Conservation (phyloP, 192 early-diverging fungal genomes). For the Coemansia sp. region DNA sequence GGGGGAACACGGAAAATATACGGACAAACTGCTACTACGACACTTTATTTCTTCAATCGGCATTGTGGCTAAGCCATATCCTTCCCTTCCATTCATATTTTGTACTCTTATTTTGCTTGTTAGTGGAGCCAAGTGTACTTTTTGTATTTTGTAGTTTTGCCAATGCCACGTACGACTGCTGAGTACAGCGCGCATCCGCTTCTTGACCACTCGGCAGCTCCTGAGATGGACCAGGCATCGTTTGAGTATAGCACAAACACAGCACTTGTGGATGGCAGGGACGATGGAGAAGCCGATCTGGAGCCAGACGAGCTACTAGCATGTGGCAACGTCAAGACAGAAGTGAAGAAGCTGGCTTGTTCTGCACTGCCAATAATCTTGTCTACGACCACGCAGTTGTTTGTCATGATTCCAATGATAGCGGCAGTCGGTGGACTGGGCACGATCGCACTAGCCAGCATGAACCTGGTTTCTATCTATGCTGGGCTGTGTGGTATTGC, state of each 20-base stretch:
- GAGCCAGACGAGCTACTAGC: slow-evolving; percentile 10
- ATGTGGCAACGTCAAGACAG: slow-evolving; percentile 11
- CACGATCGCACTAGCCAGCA: slow-evolving; percentile 63
- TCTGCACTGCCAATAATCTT: slow-evolving; percentile 43
- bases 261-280: not conserved
- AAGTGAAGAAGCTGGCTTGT: slow-evolving; percentile 17
- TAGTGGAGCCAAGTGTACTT: not conserved
- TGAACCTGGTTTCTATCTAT: slow-evolving; percentile 72
- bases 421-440: slow-evolving; percentile 62
- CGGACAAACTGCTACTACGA: not conserved
- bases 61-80: not conserved
- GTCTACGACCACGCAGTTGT: slow-evolving; percentile 36
- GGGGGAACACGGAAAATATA: not conserved
- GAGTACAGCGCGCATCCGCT: slow-evolving; percentile 1
- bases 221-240: not conserved
- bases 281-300: not conserved
- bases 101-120: not conserved
- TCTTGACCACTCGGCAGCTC: not conserved
- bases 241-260: not conserved
- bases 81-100: not conserved
- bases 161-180: not conserved
- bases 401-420: slow-evolving; percentile 42
- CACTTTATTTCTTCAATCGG: not conserved
- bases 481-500: slow-evolving; percentile 67
- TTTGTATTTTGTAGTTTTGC: not conserved